phyloP scores from a whole-genome alignment of 768 basidiomycete species.

The Rhodotorula graminis region DNA sequence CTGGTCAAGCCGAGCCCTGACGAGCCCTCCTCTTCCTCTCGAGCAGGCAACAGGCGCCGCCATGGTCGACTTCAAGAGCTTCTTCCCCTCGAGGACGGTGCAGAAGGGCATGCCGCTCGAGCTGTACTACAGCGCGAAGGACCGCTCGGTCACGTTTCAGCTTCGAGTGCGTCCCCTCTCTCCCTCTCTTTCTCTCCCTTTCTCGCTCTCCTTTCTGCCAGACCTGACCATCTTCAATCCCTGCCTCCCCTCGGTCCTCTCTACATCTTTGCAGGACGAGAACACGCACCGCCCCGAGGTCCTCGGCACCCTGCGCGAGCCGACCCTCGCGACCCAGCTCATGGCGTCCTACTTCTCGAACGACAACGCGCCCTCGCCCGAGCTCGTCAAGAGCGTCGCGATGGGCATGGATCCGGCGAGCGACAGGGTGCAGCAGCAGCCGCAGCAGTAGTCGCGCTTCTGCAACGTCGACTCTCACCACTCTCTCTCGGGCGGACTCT shows the following conservation, averaged over 20 bases:
- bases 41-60: slow-evolving; percentile 43
- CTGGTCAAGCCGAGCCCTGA: no score
- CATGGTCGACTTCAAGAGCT: slow-evolving; percentile 45
- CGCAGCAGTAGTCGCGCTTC: background rate
- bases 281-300: slow-evolving; percentile 36
- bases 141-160: slow-evolving; percentile 45
- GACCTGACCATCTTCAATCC: no score
- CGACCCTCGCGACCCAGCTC: slow-evolving; percentile 45
- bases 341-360: slow-evolving; percentile 49
- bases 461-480: no score
- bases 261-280: background rate
- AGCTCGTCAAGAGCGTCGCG: slow-evolving; percentile 27
- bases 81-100: slow-evolving; percentile 46
- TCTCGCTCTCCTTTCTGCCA: no score
- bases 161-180: slow-evolving; percentile 41
- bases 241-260: no score
- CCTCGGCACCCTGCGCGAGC: slow-evolving; percentile 45
- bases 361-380: slow-evolving; percentile 20
- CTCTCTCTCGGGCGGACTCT: no score
- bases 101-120: slow-evolving; percentile 45
- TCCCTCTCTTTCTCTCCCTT: background rate
- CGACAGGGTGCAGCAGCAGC: background rate
- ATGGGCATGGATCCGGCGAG: slow-evolving; percentile 17
- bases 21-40: background rate
- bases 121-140: slow-evolving; percentile 42